Evolutionary conservation across 2,329 filamentous ascomycete genomes (phyloP).

Genomic region (Aspergillus transmontanensis): DNA sequence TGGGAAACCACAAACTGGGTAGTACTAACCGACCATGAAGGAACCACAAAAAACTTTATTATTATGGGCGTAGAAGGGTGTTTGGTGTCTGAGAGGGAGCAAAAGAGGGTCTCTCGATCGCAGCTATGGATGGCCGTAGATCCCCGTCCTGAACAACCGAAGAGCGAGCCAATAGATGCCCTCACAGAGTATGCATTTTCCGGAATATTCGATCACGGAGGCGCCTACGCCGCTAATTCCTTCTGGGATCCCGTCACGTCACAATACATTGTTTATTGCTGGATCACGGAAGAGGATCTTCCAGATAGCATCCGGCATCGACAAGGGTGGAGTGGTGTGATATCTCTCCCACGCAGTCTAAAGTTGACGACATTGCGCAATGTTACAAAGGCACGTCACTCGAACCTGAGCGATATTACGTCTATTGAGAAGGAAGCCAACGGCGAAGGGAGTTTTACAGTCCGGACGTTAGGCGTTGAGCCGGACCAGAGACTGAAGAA

Average conservation of each 20-base stretch:
- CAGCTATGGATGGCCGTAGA: slow-evolving; percentile 51
- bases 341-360: slow-evolving; percentile 51
- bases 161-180: slow-evolving; percentile 7
- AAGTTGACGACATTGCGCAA: slow-evolving; percentile 41
- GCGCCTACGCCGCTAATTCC: slow-evolving; percentile 53
- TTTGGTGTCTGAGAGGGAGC: slow-evolving; percentile 18
- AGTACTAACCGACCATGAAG: slow-evolving; percentile 40
- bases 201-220: slow-evolving; percentile 53
- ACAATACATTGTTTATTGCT: slow-evolving; percentile 50
- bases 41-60: slow-evolving; percentile 42
- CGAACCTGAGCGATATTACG: slow-evolving; percentile 35
- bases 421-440: slow-evolving; percentile 41
- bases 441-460: slow-evolving; percentile 34
- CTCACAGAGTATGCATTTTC: slow-evolving; percentile 43
- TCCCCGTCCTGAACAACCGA: slow-evolving; percentile 15
- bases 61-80: slow-evolving; percentile 52
- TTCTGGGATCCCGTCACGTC: slow-evolving; percentile 50
- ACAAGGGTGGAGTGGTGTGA: slow-evolving; percentile 54
- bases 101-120: slow-evolving; percentile 31
- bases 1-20: slow-evolving; percentile 56
- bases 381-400: slow-evolving; percentile 12
- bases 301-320: slow-evolving; percentile 44
- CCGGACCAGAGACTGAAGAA: slow-evolving; percentile 30
- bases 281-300: slow-evolving; percentile 56
- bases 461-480: slow-evolving; percentile 48